Percentiles rank a stretch among this genome's conserved stretches.
Conservation (phyloP, 202 grass and related monocot species). For the Hordeum pubiflorum region DNA sequence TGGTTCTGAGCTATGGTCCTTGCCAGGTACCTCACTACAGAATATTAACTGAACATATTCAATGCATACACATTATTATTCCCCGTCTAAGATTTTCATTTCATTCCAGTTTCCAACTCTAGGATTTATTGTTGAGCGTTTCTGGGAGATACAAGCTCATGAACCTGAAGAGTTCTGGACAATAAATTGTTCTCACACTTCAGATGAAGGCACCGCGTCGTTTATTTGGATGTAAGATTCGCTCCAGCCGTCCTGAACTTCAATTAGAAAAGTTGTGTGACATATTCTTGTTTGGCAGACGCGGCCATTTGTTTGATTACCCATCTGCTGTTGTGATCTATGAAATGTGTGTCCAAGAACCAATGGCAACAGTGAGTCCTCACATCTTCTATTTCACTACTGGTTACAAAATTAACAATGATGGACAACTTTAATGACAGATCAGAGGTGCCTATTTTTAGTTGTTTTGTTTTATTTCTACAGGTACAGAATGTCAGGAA, state of each 20-base stretch:
- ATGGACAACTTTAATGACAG: not conserved
- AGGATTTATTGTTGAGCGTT: conserved; percentile 92
- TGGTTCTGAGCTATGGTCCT: conserved; percentile 92
- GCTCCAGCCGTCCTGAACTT: conserved; percentile 12
- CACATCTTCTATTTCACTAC: conserved; percentile 19
- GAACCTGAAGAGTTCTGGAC: conserved; percentile 95
- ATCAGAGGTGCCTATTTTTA: conserved; percentile 2
- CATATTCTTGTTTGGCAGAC: conserved; percentile 46
- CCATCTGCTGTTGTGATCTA: conserved; percentile 66
- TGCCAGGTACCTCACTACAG: conserved; percentile 59
- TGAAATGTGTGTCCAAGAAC: conserved; percentile 89
- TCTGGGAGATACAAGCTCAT: conserved; percentile 96
- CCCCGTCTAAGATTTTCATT: conserved; percentile 25
- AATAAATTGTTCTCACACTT: conserved; percentile 93
- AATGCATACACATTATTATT: conserved; percentile 18
- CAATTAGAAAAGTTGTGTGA: conserved; percentile 9
- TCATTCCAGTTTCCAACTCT: conserved; percentile 80
- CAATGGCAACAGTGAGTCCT: conserved; percentile 78
- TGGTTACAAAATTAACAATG: conserved; percentile 11
- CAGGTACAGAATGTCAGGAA: conserved; percentile 84
- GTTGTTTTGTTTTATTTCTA: conserved; percentile 14
- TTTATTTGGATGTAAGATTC: conserved; percentile 84
- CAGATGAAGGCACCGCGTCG: conserved; percentile 74
- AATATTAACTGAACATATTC: not conserved
- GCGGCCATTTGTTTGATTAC: conserved; percentile 90